Conservation (phyloP, 2,329 filamentous ascomycete species). For the Sporothrix brunneoviolacea region DNA sequence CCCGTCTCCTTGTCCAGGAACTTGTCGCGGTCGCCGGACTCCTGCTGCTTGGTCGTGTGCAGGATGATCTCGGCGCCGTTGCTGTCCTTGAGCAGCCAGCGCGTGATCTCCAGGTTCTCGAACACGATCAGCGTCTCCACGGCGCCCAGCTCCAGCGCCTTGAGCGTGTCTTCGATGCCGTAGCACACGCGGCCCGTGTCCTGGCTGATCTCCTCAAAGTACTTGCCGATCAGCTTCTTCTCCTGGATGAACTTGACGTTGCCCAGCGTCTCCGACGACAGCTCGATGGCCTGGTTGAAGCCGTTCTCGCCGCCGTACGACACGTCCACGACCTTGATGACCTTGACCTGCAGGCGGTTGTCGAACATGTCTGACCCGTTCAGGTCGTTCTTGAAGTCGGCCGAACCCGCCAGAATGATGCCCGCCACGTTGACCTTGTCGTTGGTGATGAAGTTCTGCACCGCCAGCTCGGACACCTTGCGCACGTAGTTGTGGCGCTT, state of each 20-base stretch:
- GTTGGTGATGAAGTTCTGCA: constrained; percentile 97
- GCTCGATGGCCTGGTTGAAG: constrained; percentile 98
- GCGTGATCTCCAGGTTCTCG: constrained; percentile 91
- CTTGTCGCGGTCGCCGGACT: constrained; percentile 64
- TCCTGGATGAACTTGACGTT: constrained; percentile 99
- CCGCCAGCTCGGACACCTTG: constrained; percentile 94
- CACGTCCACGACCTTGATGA: constrained; percentile 99
- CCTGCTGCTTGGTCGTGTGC: constrained; percentile 83
- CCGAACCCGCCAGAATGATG: constrained; percentile 89
- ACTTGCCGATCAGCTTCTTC: constrained; percentile 98
- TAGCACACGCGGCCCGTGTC: constrained; percentile 97
- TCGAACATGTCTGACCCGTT: constrained; percentile 98
- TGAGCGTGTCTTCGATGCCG: constrained; percentile 94
- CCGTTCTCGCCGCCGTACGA: constrained; percentile 99
- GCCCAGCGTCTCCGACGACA: constrained; percentile 88
- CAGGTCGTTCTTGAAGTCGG: constrained; percentile 99
- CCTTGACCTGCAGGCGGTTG: constrained; percentile 80
- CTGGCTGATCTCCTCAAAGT: constrained; percentile 98
- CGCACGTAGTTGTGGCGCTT: constrained; percentile 99
- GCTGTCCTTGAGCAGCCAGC: constrained; percentile 81
- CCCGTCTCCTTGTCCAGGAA: constrained; percentile 96
- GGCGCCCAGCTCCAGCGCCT: constrained; percentile 91
- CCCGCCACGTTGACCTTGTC: constrained; percentile 98
- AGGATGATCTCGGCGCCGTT: constrained; percentile 66
- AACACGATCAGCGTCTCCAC: constrained; percentile 93